Evolutionary conservation across 2,329 filamentous ascomycete genomes (phyloP).

Genomic region (Gaeumannomyces sp.): DNA sequence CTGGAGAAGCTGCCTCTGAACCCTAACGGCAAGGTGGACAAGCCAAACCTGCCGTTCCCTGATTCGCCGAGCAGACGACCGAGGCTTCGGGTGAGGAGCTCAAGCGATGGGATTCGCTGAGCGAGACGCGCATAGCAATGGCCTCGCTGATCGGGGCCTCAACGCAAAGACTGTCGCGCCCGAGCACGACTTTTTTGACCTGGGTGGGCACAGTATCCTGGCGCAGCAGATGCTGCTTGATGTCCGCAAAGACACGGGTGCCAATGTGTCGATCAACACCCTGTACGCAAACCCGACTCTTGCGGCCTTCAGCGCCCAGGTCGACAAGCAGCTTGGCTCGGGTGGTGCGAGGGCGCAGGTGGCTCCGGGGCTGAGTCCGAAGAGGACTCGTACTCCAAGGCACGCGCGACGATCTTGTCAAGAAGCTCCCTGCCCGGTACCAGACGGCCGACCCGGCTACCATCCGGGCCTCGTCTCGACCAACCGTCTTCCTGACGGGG

Average conservation of each 20-base stretch:
- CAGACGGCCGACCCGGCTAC: conserved; percentile 19
- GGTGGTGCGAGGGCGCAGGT: conserved; percentile 28
- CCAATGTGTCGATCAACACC: conserved; percentile 59
- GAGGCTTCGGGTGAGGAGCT: conserved; percentile 36
- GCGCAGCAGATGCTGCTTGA: conserved; percentile 75
- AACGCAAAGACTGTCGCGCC: conserved; percentile 60
- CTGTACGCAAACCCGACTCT: conserved; percentile 61
- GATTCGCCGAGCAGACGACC: conserved; percentile 59
- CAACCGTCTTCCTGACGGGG: conserved; percentile 75
- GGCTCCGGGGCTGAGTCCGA: conserved; percentile 26
- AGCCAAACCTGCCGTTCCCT: conserved; percentile 72
- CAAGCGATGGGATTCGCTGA: conserved; percentile 25
- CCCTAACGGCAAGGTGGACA: conserved; percentile 81
- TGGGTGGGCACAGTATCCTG: conserved; percentile 74
- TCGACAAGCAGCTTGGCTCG: conserved; percentile 22
- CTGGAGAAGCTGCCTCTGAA: conserved; percentile 51
- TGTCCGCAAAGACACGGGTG: conserved; percentile 38
- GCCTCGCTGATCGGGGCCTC: conserved; percentile 60
- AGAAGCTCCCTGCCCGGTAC: conserved; percentile 37
- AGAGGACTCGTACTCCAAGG: conserved; percentile 36
- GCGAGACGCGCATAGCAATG: conserved; percentile 60
- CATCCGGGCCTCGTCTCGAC: conserved; percentile 23
- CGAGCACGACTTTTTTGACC: conserved; percentile 66
- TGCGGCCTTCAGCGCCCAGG: conserved; percentile 40
- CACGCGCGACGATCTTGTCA: conserved; percentile 45